Evolutionary conservation across 805 yeast genomes (phyloP).

Genomic region (Candida nonsorbophila): DNA sequence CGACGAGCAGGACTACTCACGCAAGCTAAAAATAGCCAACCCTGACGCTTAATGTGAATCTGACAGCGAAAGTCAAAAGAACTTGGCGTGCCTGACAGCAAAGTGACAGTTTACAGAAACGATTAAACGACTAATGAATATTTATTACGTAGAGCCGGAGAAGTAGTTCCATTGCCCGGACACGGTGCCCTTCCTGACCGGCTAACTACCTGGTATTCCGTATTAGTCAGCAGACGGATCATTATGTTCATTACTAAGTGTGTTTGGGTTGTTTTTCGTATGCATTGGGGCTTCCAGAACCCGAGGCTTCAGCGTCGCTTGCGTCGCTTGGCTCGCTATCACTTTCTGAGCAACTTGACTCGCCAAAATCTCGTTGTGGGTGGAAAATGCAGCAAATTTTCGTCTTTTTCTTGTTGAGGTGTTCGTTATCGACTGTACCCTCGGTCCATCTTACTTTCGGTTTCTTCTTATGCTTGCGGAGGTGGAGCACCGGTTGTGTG

Average conservation of each 20-base stretch:
- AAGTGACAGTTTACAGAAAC: too few species aligned
- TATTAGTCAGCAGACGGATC: too few species aligned
- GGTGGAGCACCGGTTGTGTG: constrained; percentile 5
- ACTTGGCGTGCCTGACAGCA: too few species aligned
- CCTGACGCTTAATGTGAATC: too few species aligned
- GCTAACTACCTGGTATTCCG: too few species aligned
- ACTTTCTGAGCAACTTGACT: constrained; percentile 18
- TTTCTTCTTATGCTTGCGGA: constrained; percentile 18
- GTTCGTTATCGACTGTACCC: constrained; percentile 85
- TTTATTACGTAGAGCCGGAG: too few species aligned
- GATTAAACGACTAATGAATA: too few species aligned
- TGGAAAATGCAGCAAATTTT: constrained; percentile 88
- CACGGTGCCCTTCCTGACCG: too few species aligned
- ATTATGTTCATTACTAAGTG: too few species aligned
- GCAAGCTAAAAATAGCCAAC: constrained; percentile 15
- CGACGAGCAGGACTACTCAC: constrained; percentile 30
- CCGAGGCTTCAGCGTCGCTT: constrained; percentile 7
- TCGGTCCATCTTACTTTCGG: constrained; percentile 77
- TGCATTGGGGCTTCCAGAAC: constrained; percentile 59
- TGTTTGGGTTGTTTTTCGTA: constrained; percentile 83
- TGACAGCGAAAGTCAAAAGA: too few species aligned
- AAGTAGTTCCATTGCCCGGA: too few species aligned
- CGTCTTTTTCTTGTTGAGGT: constrained; percentile 82
- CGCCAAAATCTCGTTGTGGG: constrained; percentile 63
- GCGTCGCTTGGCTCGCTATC: constrained; percentile 32